phyloP scores from a whole-genome alignment of 1,139 yeast species.

The Protomyces pachydermus region DNA sequence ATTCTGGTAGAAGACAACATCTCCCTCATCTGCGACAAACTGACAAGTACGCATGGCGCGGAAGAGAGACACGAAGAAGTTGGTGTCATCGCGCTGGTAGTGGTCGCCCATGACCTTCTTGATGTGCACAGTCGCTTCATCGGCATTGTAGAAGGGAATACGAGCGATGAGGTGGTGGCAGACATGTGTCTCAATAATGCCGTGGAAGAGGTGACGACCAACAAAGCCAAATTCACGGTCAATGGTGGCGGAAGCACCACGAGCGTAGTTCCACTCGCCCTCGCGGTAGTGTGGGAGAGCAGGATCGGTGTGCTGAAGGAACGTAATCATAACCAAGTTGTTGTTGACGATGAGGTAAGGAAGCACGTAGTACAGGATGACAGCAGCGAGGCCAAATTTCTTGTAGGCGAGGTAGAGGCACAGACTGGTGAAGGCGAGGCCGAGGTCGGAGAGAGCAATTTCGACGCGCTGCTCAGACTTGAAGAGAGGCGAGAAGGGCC shows the following conservation, averaged over 20 bases:
- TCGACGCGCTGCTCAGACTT: slow-evolving; percentile 56
- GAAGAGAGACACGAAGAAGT: slow-evolving; percentile 72
- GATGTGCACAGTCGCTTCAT: slow-evolving; percentile 73
- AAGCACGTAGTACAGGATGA: slow-evolving; percentile 61
- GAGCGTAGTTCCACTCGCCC: slow-evolving; percentile 74
- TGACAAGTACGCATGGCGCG: slow-evolving; percentile 67
- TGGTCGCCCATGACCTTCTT: slow-evolving; percentile 78
- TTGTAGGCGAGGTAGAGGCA: slow-evolving; percentile 17
- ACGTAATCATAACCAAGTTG: slow-evolving; percentile 84
- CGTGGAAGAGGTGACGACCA: slow-evolving; percentile 78
- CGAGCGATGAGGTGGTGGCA: slow-evolving; percentile 79
- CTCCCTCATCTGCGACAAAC: slow-evolving; percentile 67
- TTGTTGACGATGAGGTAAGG: slow-evolving; percentile 82
- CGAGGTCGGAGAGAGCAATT: slow-evolving; percentile 24
- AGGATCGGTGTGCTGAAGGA: slow-evolving; percentile 78
- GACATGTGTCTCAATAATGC: slow-evolving; percentile 84
- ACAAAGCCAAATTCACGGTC: slow-evolving; percentile 79
- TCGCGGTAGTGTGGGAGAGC: slow-evolving; percentile 73
- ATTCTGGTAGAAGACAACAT: slow-evolving; percentile 72
- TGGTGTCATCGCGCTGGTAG: slow-evolving; percentile 61
- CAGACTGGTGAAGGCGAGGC: slow-evolving; percentile 16
- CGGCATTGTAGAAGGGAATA: slow-evolving; percentile 80
- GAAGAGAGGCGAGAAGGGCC: slow-evolving; percentile 69
- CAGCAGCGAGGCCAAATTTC: slow-evolving; percentile 16
- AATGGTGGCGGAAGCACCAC: slow-evolving; percentile 84